Base-by-base conservation (phyloP, 192 early-diverging fungal genomes). In the Dispira parvispora region DNA sequence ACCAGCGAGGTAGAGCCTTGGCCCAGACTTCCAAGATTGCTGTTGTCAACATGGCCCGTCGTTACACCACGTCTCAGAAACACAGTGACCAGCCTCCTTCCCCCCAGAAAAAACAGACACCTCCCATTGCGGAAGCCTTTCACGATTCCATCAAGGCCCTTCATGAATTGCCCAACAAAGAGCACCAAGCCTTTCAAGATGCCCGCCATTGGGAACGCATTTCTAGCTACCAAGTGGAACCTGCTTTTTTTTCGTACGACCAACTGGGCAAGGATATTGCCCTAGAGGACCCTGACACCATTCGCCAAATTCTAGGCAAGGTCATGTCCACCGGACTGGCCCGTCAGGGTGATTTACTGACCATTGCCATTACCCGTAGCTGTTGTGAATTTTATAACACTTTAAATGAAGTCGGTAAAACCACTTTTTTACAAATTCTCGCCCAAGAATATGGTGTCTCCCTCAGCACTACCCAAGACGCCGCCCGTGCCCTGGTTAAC, bases 331-430 rank as follows among this genome's bases (percentile, higher is more conserved):
- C 52, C 27, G n/a, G 18, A 50, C 47, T 27, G 63, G 43, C 45
- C 62, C n/a, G n/a, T n/a, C 38, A 50, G 55, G 62, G 46, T 9
- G 46, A 57, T 43, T 11, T 55, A 25, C 14, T 43, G 50, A 18
- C 52, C 12, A 62, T 57, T 45, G 43, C 47, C 23, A 52, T 61
- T 16, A 73, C 78, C 11, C 79, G 82, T 62, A 75, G 66, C 32
- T 77, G 75, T 53, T 83, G 81, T 56, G 77, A 80, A 52, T 56
- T 81, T 20, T 87, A 82, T 66, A 65, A 75, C 57, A 61, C 69
- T 14, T 63, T 84, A 26, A 78, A 80, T 54, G 54, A 63, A 11
- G 56, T 62, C 11, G 65, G 60, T 32, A 63, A 66, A 46, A 18
- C 43, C 14, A 45, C 14, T 16, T 68, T 71, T 43, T 62, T 68